phyloP scores from a whole-genome alignment of 1,284 basidiomycete species.

The Puccinia novopanici region DNA sequence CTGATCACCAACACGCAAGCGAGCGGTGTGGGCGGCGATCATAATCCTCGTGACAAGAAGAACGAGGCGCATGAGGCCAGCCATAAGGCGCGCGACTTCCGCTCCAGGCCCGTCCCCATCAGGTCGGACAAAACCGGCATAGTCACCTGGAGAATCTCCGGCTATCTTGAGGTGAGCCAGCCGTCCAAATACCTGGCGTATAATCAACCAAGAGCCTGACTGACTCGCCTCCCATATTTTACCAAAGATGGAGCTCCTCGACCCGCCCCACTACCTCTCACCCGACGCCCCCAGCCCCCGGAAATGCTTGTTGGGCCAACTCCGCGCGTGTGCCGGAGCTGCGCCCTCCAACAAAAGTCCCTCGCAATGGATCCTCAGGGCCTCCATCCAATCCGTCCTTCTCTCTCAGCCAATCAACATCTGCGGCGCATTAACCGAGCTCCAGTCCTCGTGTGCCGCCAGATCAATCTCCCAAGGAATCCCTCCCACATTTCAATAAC shows the following conservation, averaged over 20 bases:
- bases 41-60: no score
- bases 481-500: background rate
- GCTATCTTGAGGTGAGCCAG: slow-evolving; percentile 29
- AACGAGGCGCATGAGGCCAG: background rate
- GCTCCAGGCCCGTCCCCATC: background rate
- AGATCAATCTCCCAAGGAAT: slow-evolving; percentile 27
- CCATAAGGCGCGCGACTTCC: background rate
- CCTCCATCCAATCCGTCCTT: slow-evolving; percentile 19
- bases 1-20: background rate
- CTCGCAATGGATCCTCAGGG: slow-evolving; percentile 22
- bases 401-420: slow-evolving; percentile 29
- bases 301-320: background rate
- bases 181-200: no score
- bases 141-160: slow-evolving; percentile 7
- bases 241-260: slow-evolving; percentile 20
- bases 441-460: slow-evolving; percentile 11
- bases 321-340: background rate
- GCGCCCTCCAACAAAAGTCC: background rate
- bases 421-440: slow-evolving; percentile 1
- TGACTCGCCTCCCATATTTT: background rate
- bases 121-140: background rate
- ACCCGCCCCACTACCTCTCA: background rate
- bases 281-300: background rate
- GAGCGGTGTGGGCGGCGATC: no score
- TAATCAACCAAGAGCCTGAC: no score